These are phyloP conservation scores for Ustilago bromivora DNA, from an alignment of 1,284 basidiomycete genomes.

Conservation along the genomic window DNA sequence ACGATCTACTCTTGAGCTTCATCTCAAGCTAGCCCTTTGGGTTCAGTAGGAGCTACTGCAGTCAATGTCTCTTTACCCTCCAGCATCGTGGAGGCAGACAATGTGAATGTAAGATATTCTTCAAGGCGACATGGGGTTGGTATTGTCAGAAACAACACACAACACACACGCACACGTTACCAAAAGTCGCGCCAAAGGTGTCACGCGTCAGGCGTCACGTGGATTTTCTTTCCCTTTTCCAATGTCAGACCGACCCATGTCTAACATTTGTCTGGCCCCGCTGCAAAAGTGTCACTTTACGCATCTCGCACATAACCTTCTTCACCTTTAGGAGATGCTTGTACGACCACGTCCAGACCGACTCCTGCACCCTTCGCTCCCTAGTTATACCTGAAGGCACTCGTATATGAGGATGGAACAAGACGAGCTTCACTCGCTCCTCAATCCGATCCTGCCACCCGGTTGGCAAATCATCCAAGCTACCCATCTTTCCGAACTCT, in stretches of 20 bases:
- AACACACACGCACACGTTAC: not conserved
- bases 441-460: conserved; percentile 19
- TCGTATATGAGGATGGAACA: conserved; percentile 5
- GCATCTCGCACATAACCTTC: not conserved
- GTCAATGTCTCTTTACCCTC: not conserved
- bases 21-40: too few relatives aligned
- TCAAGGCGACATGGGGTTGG: too few relatives aligned
- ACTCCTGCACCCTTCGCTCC: not conserved
- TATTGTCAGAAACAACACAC: conserved; percentile 1
- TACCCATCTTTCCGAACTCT: conserved; percentile 34
- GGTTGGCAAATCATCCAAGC: conserved; percentile 11
- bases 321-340: not conserved
- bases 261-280: not conserved
- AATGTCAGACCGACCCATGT: not conserved
- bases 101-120: too few relatives aligned
- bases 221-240: conserved; percentile 2
- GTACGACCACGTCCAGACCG: not conserved
- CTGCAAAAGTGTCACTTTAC: conserved; percentile 18
- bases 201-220: conserved; percentile 14
- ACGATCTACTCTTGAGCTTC: not conserved
- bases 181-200: not conserved
- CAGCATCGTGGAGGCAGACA: not conserved
- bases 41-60: too few relatives aligned
- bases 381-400: not conserved
- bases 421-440: conserved; percentile 8